Base-by-base conservation (phyloP, 2,329 filamentous ascomycete genomes). In the Sporothrix brunneoviolacea region DNA sequence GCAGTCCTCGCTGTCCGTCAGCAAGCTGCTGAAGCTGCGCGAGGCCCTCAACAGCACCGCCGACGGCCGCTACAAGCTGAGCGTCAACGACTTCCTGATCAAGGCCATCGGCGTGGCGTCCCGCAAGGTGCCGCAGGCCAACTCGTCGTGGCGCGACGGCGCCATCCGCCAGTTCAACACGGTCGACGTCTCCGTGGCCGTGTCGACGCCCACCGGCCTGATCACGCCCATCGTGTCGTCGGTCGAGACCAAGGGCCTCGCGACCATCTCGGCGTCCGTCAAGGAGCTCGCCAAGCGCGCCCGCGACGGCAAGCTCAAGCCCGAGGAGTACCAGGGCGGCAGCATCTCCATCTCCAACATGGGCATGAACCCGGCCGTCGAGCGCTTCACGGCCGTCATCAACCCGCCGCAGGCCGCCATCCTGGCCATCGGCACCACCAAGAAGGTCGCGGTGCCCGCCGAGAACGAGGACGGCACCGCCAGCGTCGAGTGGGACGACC, bases 261-360 rank as follows among this genome's bases (percentile, higher is more conserved):
- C 90, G 70, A 80, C 80, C 67, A 96, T 98, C 73, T 95, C 90
- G 49, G 72, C 78, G 63, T 79, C 88, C 68, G 85, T 98, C 75
- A 97, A 97, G 79, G 90, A 95, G 65, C 87, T 98, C 50, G 91
- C 91, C 67, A 95, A 95, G 83, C 88, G 89, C 68, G 93, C 93
- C 56, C 83, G 90, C 55, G 93, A 97, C 61, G 88, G 88, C 74
- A 98, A 97, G 83, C 86, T 98, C 63, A 97, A 97, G 85, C 93
- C 93, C 42, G 91, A 98, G 71, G 91, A 98, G 74, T 98, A 95
- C 83, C 91, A 96, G 79, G 93, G 93, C 51, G 93, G 93, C 68
- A 95, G 89, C 68, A 95, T 98, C 74, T 96, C 91, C 70, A 97
- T 98, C 73, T 95, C 88, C 75, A 98, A 98, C 83, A 95, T 98